Base-by-base conservation (phyloP, 192 early-diverging fungal genomes). In the Lunasporangiospora selenospora region DNA sequence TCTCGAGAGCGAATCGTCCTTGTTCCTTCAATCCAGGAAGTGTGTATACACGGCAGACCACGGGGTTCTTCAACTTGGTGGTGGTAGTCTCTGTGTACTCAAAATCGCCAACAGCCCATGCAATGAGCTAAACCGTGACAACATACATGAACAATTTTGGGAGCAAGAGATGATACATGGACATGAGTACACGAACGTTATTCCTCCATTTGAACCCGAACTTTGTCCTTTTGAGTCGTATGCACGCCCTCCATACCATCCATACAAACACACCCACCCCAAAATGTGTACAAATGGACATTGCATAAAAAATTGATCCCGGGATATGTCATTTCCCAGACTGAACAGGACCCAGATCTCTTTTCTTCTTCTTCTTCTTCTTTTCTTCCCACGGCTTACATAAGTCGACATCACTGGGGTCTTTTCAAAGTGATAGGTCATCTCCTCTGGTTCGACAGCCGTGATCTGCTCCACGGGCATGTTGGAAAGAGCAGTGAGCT, bases 391-490 rank as follows among this genome's bases (percentile, higher is more conserved):
- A n/a, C n/a, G n/a, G n/a, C 82, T 56, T 77, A 92, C 82, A 62
- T 97, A 98, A 6, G 97, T 96, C 53, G 87, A 90, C 95, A 98
- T 97, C 59, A 95, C 77, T 3, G 97, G 97, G 6, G 97, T 96
- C 45, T 82, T 90, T 49, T 87, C 89, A 65, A 92, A 98, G 24
- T 87, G 88, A 42, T 94, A 89, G 41, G 90, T 82, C 88, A 91
- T 97, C 53, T 83, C 80, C 26, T 73, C 83, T 13, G 84, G 79
- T 11, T 82, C 80, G 10, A 83, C 65, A 27, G 62, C 54, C 26
- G 77, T 85, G 59, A 92, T 89, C 24, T 77, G 75, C 30, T 88
- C 73, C 19, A 87, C 85, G 55, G 92, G 82, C 93, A 96, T 98
- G 81, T 99, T 99, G 44, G 93, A 93, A 38, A 99, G 82, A 18